A percentile compares a stretch with the other conserved stretches of the same genome.
Evolutionary conservation across 371 early-diverging fungal species (phyloP).

Genomic region (Saksenaea vasiformis): DNA sequence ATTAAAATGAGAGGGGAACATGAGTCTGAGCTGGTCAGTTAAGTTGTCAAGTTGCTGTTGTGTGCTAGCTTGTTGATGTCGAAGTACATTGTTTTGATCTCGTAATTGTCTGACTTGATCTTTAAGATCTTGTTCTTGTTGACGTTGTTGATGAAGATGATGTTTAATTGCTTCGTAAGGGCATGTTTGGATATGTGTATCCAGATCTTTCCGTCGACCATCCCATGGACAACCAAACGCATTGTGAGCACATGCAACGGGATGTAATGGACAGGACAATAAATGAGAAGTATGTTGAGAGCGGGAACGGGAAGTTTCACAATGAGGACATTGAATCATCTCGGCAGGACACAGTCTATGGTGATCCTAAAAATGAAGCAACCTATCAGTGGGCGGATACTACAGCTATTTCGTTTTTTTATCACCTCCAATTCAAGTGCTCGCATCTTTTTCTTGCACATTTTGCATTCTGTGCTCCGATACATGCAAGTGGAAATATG

Average conservation of each 20-base stretch:
- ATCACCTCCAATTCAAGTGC: slow-evolving; percentile 50
- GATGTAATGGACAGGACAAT: slow-evolving; percentile 53
- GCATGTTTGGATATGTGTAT: slow-evolving; percentile 50
- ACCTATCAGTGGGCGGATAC: not conserved
- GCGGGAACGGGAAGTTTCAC: slow-evolving; percentile 51
- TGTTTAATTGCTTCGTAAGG: slow-evolving; percentile 65
- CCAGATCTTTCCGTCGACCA: slow-evolving; percentile 46
- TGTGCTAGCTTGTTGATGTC: slow-evolving; percentile 42
- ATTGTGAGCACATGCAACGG: slow-evolving; percentile 49
- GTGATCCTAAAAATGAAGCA: slow-evolving; percentile 53
- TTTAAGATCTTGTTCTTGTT: slow-evolving; percentile 41
- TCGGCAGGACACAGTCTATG: slow-evolving; percentile 61
- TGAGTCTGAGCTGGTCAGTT: slow-evolving; percentile 37
- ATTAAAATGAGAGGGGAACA: slow-evolving; percentile 45
- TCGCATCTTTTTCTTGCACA: slow-evolving; percentile 60
- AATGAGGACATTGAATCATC: slow-evolving; percentile 60
- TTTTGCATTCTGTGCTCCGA: slow-evolving; percentile 59
- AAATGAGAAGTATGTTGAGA: slow-evolving; percentile 55
- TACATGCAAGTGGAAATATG: slow-evolving; percentile 64
- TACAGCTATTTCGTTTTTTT: not conserved
- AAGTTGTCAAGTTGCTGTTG: slow-evolving; percentile 44
- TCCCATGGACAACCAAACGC: slow-evolving; percentile 69
- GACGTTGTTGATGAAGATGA: slow-evolving; percentile 51
- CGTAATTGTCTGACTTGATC: slow-evolving; percentile 49
- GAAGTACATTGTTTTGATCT: slow-evolving; percentile 47